Conservation (phyloP, 2,329 filamentous ascomycete genomes). For the Botrytis elliptica region DNA sequence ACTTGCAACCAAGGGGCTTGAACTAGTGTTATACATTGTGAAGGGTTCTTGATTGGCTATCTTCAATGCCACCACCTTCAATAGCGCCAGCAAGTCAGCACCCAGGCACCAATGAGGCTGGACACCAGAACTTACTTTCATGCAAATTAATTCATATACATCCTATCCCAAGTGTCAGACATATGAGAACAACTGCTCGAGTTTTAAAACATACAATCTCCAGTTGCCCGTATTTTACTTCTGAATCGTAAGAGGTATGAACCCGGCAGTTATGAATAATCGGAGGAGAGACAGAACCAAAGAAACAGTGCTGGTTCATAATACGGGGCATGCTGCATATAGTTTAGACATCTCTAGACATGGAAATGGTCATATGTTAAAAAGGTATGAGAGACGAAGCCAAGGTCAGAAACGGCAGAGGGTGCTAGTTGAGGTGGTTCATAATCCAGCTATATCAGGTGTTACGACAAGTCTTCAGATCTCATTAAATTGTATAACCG, state of each 20-base stretch:
- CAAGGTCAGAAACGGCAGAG: not conserved
- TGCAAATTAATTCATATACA: not conserved
- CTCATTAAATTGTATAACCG: not conserved
- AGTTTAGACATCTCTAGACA: too few relatives aligned
- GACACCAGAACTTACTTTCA: not conserved
- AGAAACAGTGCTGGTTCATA: not conserved
- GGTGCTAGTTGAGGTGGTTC: rapidly evolving
- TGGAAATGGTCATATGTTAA: too few relatives aligned
- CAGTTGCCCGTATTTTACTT: not conserved
- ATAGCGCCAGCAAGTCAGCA: not conserved
- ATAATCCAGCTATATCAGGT: not conserved
- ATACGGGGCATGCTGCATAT: too few relatives aligned
- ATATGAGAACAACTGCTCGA: not conserved
- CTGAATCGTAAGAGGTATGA: not conserved
- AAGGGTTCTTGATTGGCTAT: not conserved
- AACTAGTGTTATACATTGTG: not conserved
- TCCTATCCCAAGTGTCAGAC: not conserved
- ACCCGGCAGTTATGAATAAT: not conserved
- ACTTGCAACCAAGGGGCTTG: not conserved
- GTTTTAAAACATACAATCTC: not conserved
- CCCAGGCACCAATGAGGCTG: not conserved
- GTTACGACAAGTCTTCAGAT: not conserved
- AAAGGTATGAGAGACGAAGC: not conserved
- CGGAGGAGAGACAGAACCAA: not conserved
- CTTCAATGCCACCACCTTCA: not conserved